phyloP scores from a whole-genome alignment of 495 filamentous ascomycete species.

The Neurospora sp. region DNA sequence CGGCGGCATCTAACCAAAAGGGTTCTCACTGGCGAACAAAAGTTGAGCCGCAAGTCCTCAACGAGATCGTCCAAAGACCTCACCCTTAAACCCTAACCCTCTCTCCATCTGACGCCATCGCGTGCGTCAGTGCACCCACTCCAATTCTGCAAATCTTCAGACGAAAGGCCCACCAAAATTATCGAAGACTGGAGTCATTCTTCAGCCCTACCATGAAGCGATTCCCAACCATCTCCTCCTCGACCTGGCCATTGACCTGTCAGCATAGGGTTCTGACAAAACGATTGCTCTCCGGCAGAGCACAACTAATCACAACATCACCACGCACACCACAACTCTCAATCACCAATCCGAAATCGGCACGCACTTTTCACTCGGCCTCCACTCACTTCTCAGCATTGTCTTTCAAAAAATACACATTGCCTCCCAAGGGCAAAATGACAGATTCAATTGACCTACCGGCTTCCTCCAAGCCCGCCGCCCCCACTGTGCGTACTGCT shows the following conservation, averaged over 20 bases:
- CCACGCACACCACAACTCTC: not conserved
- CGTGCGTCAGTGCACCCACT: not conserved
- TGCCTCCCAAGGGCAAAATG: conserved; percentile 9
- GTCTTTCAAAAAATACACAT: conserved; percentile 15
- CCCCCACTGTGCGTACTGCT: conserved; percentile 33
- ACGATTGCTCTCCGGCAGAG: not conserved
- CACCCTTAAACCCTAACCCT: not conserved
- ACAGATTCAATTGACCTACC: not conserved
- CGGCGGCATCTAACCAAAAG: not conserved
- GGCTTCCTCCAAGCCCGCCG: not conserved
- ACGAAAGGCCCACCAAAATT: not conserved
- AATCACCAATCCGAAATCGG: not conserved
- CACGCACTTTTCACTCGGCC: not conserved
- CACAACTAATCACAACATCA: not conserved
- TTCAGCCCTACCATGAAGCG: conserved; percentile 5
- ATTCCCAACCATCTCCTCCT: not conserved
- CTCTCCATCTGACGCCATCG: not conserved
- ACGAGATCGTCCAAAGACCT: not conserved
- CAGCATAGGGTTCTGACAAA: not conserved
- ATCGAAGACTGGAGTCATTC: not conserved
- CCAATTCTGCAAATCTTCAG: not conserved
- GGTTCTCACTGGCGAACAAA: not conserved
- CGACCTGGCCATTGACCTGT: conserved; percentile 1
- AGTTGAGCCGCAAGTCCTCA: not conserved
- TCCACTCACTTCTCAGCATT: not conserved